Evolutionary conservation across 2,329 filamentous ascomycete species (phyloP).

Genomic region (Dothidotthia symphoricarpi): DNA sequence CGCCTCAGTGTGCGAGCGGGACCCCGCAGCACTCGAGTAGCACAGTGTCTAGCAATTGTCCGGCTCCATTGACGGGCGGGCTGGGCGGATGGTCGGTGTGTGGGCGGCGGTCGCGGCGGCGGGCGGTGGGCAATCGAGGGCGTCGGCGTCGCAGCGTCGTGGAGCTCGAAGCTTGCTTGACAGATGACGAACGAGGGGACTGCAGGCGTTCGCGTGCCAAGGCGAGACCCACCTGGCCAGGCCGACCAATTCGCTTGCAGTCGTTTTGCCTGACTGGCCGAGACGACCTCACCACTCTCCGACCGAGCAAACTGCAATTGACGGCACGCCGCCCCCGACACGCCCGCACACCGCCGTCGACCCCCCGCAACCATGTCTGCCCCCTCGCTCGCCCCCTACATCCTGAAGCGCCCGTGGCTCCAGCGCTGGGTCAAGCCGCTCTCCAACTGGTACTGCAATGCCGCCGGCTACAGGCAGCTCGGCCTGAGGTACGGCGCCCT

Average conservation of each 20-base stretch:
- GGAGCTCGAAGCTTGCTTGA: no score
- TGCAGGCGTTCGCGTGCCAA: no score
- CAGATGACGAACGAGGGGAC: no score
- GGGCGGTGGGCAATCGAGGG: constrained; percentile 10
- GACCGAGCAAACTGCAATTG: constrained; percentile 22
- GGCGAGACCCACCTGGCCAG: constrained; percentile 2
- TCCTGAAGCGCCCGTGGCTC: constrained; percentile 85
- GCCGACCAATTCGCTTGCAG: constrained; percentile 4
- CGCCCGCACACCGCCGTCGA: constrained; percentile 17
- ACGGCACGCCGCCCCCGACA: constrained; percentile 25
- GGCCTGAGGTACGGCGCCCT: constrained; percentile 72
- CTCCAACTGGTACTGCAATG: constrained; percentile 83
- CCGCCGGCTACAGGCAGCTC: constrained; percentile 88
- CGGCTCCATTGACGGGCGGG: constrained; percentile 42
- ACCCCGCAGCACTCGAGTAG: constrained; percentile 46
- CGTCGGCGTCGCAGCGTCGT: constrained; percentile 10
- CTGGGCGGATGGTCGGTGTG: constrained; percentile 4
- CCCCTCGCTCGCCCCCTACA: constrained; percentile 70
- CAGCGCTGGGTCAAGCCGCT: constrained; percentile 74
- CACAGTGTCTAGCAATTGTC: constrained; percentile 43
- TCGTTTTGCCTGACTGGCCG: neutral
- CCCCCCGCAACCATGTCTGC: constrained; percentile 60
- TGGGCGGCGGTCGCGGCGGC: constrained; percentile 2
- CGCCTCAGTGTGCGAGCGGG: constrained; percentile 41
- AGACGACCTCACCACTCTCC: constrained; percentile 18